Evolutionary conservation across 306 rosid genomes (phyloP), one percentile per base, ranked within the genome.

Genomic region (Begonia loranthoides): DNA sequence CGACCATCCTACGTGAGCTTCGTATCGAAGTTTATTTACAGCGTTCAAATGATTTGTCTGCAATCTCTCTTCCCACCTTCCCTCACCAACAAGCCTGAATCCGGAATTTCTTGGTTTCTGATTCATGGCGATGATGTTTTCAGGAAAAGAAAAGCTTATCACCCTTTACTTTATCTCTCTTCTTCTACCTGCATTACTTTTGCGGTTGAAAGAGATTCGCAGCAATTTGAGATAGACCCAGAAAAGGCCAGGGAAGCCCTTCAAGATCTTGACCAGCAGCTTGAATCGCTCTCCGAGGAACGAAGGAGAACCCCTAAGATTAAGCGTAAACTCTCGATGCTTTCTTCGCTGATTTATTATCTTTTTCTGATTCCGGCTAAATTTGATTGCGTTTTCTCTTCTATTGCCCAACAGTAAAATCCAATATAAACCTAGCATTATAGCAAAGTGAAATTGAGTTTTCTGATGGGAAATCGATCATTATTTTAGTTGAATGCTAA

Each of bases 191-290:
- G 48, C 16, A 52, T 47, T 53, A 73, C 74, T 58, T 66, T 36
- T 50, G 77, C 84, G n/a, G 57, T 38, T 16, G 79, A 79, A 61
- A 76, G 62, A 49, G 89, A 81, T 62, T 77, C 93, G 24, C 68
- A 67, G 40, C 70, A 78, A 17, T 82, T 74, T 74, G 95, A 88
- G 68, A 48, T 88, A 14, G 95, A 88, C 70, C 76, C 73, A 49
- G 86, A 79, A 3, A 79, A 88, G 69, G 97, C 95, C 22, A 75
- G 83, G 58, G 87, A 88, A 67, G 83, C 95, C 45, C 93, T 88
- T 51, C 73, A 61, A 51, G 59, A 75, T 56, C 95, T 88, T 65
- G 97, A 88, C 63, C 77, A 79, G 41, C 81, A 84, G 66, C 69
- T 88, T 10, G 78, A 84, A 17, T 72, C 95, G 45, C 47, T 76